Base-by-base conservation (phyloP, 2,329 filamentous ascomycete species). In the Ceratocystis smalleyi region DNA sequence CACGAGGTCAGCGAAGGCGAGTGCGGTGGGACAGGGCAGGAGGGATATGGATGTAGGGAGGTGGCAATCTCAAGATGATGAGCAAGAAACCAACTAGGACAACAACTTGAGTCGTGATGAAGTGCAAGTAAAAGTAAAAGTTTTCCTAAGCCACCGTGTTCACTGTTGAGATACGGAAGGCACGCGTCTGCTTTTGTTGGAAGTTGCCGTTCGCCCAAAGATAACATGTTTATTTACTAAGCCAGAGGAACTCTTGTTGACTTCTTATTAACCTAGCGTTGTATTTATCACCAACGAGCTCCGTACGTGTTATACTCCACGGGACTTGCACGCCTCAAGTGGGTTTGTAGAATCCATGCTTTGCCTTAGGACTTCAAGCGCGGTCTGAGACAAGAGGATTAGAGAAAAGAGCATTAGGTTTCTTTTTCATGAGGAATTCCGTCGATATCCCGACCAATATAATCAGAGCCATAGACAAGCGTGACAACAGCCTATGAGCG, bases 341-440 rank as follows among this genome's bases (percentile, higher is more conserved):
- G 47, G 47, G 12, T 15, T 40, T 40, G 19, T 22, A 17, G 30
- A 19, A 19, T 43, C 7, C 43, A 24, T 15, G 19, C 30, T 43
- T 22, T 5, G 10, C 2, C 19, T 32, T 43, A 5, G n/a, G 15
- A 12, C 30, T 59, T 15, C n/a, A n/a, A 32, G 24, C 57, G 32
- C 72, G 87, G 57, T 40, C 35, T 30, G 45, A 24, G 45, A 49
- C 45, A 49, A 19, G 17, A 35, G 32, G 15, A 43, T 22, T 22
- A 8, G 40, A n/a, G 57, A 61, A 61, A 61, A 61, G 22, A 32
- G 22, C 15, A 61, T 27, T 61, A 32, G 12, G 7, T 49, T 49
- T n/a, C 22, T 49, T 49, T 40, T 40, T 40, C 10, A 40, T 40
- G 3, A 40, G 35, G 35, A 40, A 40, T 15, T 40, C 3, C 10